Conservation (phyloP, 768 basidiomycete species). For the Boletellus sp. region DNA sequence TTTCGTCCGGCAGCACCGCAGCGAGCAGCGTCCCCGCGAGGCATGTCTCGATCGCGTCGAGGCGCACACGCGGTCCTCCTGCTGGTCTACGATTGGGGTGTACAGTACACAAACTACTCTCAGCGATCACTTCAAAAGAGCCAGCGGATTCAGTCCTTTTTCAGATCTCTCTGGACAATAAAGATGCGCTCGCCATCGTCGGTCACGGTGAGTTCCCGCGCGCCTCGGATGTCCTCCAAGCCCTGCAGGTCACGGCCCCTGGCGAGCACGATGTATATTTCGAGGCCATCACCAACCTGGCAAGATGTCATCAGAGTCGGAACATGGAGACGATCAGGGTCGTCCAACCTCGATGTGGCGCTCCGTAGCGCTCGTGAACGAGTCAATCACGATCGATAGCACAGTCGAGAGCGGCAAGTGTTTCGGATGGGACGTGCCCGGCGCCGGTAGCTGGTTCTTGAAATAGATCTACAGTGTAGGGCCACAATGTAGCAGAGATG, state of each 20-base stretch:
- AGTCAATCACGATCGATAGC: conserved; percentile 86
- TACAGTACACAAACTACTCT: no score
- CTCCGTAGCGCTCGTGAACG: conserved; percentile 96
- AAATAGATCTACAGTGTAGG: conserved; percentile 82
- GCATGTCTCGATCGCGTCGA: no score
- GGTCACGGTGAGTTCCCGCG: conserved; percentile 60
- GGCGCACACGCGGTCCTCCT: no score
- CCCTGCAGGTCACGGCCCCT: conserved; percentile 60
- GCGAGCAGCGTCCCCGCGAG: no score
- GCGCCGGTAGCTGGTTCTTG: conserved; percentile 84
- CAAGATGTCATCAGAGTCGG: conserved; percentile 3
- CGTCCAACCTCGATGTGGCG: conserved; percentile 87
- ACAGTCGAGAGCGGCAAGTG: conserved; percentile 82
- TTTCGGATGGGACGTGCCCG: conserved; percentile 68
- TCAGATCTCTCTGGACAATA: conserved; percentile 71
- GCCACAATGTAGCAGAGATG: no score
- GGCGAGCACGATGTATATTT: conserved; percentile 84
- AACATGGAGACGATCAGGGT: conserved; percentile 3
- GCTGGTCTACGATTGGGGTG: no score
- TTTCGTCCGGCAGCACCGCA: conserved; percentile 2
- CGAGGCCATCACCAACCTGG: conserved; percentile 92
- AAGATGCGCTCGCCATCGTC: conserved; percentile 73
- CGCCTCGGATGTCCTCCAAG: conserved; percentile 49
- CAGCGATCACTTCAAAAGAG: no score
- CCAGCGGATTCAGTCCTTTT: conserved; percentile 60